These are phyloP conservation scores for Amylocystis lapponica DNA, from an alignment of 768 basidiomycete species.

Conservation along the genomic window DNA sequence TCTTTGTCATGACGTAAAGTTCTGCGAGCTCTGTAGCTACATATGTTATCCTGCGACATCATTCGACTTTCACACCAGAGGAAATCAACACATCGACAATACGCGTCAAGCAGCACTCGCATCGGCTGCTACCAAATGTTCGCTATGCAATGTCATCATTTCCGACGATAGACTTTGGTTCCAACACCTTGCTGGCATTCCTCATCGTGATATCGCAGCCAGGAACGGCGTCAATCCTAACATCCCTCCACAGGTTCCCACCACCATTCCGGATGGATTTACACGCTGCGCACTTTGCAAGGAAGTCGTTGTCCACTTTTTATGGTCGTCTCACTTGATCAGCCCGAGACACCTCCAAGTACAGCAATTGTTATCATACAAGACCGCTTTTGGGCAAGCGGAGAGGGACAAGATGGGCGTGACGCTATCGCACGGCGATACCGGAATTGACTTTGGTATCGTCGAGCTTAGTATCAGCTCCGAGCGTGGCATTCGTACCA, in stretches of 20 bases:
- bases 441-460: slow-evolving; percentile 44
- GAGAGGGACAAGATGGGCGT: slow-evolving; percentile 52
- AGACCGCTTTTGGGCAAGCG: slow-evolving; percentile 42
- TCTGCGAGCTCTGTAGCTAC: slow-evolving; percentile 19
- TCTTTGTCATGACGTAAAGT: slow-evolving; percentile 18
- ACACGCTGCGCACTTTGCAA: slow-evolving; percentile 29
- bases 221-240: neutral
- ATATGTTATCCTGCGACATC: slow-evolving; percentile 1
- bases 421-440: slow-evolving; percentile 25
- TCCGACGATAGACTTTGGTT: neutral
- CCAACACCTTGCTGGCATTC: neutral
- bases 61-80: slow-evolving; percentile 7
- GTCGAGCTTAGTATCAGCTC: slow-evolving; percentile 24
- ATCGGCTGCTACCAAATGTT: slow-evolving; percentile 6
- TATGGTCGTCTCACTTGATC: slow-evolving; percentile 32
- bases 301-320: slow-evolving; percentile 18
- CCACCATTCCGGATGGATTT: slow-evolving; percentile 20
- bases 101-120: neutral
- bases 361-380: slow-evolving; percentile 37
- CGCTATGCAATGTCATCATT: slow-evolving; percentile 7
- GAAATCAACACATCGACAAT: slow-evolving; percentile 8
- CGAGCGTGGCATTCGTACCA: neutral
- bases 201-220: neutral
- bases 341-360: slow-evolving; percentile 28
- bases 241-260: slow-evolving; percentile 28